A percentile compares a stretch with the other conserved stretches of the same genome.
Evolutionary conservation across 768 basidiomycete genomes (phyloP).

Genomic region (Hericium rajendrae): DNA sequence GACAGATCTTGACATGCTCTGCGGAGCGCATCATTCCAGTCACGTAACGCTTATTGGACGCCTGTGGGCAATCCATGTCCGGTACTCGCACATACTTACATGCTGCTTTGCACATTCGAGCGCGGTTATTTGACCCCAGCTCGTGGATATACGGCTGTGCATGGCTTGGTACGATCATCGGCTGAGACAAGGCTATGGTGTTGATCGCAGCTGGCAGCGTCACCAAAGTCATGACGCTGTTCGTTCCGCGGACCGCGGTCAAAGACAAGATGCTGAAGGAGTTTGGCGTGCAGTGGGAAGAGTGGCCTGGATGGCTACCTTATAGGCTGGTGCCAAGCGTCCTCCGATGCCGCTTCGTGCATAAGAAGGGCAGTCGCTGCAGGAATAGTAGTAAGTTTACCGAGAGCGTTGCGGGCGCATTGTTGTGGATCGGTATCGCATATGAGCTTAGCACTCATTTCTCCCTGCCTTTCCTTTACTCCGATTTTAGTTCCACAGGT

Average conservation of each 20-base stretch:
- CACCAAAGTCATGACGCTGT: not conserved
- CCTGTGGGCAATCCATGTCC: slow-evolving; percentile 12
- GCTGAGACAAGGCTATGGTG: slow-evolving; percentile 1
- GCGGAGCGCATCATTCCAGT: too few relatives aligned
- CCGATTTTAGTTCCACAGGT: too few relatives aligned
- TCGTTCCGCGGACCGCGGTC: not conserved
- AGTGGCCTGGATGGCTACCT: not conserved
- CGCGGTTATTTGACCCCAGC: not conserved
- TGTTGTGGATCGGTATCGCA: too few relatives aligned
- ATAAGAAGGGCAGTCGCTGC: too few relatives aligned
- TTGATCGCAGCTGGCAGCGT: not conserved
- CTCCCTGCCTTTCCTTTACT: too few relatives aligned
- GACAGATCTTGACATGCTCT: too few relatives aligned
- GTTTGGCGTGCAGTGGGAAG: not conserved
- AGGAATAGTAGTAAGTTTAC: too few relatives aligned
- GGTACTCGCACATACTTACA: not conserved
- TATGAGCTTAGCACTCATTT: too few relatives aligned
- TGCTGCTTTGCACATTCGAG: not conserved
- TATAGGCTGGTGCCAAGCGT: not conserved
- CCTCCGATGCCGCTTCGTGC: not conserved
- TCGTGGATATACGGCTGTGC: slow-evolving; percentile 12
- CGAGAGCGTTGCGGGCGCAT: too few relatives aligned
- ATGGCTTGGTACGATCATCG: slow-evolving; percentile 2
- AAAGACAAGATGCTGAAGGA: not conserved
- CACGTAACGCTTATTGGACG: too few relatives aligned